phyloP scores from a whole-genome alignment of 2,329 filamentous ascomycete genomes.

The Exophiala alcalophila region DNA sequence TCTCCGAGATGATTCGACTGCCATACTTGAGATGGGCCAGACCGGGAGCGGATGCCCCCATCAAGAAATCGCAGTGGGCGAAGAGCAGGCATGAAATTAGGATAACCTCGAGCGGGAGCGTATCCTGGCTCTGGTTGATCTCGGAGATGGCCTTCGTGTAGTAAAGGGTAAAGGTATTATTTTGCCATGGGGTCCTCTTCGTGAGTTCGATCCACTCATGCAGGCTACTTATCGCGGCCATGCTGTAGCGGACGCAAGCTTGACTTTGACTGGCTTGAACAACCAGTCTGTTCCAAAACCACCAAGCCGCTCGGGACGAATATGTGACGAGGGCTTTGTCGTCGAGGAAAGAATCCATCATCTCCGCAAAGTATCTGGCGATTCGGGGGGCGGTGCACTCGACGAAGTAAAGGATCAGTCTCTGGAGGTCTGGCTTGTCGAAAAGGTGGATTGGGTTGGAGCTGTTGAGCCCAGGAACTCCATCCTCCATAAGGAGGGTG shows the following conservation, averaged over 20 bases:
- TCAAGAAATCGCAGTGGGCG: conserved; percentile 22
- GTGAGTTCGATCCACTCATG: conserved; percentile 23
- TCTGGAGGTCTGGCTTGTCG: conserved; percentile 18
- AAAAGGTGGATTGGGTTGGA: conserved; percentile 17
- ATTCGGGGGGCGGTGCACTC: conserved; percentile 21
- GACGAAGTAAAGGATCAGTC: conserved; percentile 19
- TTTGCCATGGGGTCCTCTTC: conserved; percentile 22
- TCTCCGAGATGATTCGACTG: conserved; percentile 19
- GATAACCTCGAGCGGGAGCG: conserved; percentile 19
- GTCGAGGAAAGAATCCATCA: conserved; percentile 23
- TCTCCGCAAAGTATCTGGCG: conserved; percentile 19
- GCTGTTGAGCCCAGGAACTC: conserved; percentile 6
- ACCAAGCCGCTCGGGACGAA: conserved; percentile 12
- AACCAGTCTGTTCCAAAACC: conserved; percentile 19
- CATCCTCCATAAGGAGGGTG: not conserved
- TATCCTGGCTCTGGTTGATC: conserved; percentile 18
- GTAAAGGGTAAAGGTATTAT: conserved; percentile 17
- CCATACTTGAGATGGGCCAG: conserved; percentile 19
- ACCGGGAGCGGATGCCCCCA: conserved; percentile 20
- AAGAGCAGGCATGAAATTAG: conserved; percentile 22
- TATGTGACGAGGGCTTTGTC: conserved; percentile 13
- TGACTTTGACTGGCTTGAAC: conserved; percentile 18
- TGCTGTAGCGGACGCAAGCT: conserved; percentile 14
- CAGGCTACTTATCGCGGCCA: conserved; percentile 21
- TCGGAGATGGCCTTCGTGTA: conserved; percentile 22